These are phyloP conservation scores for Talaromyces proteolyticus DNA, from an alignment of 495 filamentous ascomycete genomes.

Conservation along the genomic window DNA sequence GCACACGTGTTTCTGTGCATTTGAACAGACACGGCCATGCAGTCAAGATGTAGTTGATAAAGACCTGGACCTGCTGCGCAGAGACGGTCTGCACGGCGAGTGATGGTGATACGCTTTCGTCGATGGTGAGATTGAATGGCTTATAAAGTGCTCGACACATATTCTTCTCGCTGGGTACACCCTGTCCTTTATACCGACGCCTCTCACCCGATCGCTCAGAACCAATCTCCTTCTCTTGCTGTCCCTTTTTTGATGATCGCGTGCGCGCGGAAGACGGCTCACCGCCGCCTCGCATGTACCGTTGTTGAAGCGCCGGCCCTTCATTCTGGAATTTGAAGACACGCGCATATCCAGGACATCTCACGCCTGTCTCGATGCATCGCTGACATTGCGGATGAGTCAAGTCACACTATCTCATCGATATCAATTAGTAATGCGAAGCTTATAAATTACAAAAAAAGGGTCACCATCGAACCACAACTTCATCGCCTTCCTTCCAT, in stretches of 20 bases:
- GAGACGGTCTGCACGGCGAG: constrained; percentile 15
- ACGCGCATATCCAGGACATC: constrained; percentile 16
- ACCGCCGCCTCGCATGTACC: constrained; percentile 4
- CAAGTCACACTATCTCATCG: constrained; percentile 19
- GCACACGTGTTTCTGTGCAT: constrained; percentile 19
- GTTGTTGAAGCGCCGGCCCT: constrained; percentile 13
- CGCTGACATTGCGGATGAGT: constrained; percentile 19
- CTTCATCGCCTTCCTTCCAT: background rate
- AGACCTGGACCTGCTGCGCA: constrained; percentile 19
- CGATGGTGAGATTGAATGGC: background rate
- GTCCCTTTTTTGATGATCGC: background rate
- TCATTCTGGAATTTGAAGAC: constrained; percentile 14
- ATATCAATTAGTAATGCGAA: background rate
- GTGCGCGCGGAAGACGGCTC: background rate
- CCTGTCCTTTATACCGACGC: background rate
- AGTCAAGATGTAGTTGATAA: constrained; percentile 20
- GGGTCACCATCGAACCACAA: background rate
- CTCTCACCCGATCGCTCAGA: background rate
- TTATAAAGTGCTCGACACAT: too few relatives aligned
- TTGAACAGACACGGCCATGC: constrained; percentile 25
- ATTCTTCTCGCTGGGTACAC: background rate
- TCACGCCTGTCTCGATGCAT: constrained; percentile 15
- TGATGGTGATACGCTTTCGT: constrained; percentile 16
- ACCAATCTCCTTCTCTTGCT: too few relatives aligned
- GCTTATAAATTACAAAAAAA: background rate